A percentile compares a stretch with the other conserved stretches of the same genome.
phyloP scores from a whole-genome alignment of 2,329 filamentous ascomycete genomes.

The Penicillium griseofulvum region DNA sequence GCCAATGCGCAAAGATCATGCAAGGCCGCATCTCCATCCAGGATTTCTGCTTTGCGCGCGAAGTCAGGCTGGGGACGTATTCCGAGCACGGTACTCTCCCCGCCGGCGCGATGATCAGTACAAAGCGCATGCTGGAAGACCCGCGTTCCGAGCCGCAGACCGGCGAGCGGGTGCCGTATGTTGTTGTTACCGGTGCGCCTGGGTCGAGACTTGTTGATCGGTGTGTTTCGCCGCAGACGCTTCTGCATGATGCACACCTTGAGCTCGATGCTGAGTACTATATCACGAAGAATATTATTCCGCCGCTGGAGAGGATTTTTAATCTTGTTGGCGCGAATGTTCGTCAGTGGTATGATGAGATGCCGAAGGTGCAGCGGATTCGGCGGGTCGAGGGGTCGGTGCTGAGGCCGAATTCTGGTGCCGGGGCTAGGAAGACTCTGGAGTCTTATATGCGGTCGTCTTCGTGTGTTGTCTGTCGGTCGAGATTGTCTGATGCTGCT shows the following conservation, averaged over 20 bases:
- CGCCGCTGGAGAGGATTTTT: conserved; percentile 92
- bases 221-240: conserved; percentile 80
- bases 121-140: conserved; percentile 81
- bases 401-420: conserved; percentile 18
- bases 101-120: conserved; percentile 83
- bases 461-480: conserved; percentile 72
- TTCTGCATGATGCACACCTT: conserved; percentile 72
- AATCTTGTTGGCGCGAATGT: conserved; percentile 93
- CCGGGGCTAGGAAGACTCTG: conserved; percentile 61
- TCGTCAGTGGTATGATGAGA: conserved; percentile 88
- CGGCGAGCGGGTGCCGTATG: conserved; percentile 90
- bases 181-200: conserved; percentile 84
- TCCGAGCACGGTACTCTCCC: conserved; percentile 72
- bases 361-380: conserved; percentile 84
- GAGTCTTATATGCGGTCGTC: conserved; percentile 87
- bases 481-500: conserved; percentile 52
- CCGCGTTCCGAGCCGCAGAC: conserved; percentile 87
- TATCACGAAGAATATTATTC: conserved; percentile 92
- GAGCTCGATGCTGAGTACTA: conserved; percentile 95
- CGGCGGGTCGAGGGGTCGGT: conserved; percentile 55
- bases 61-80: conserved; percentile 88
- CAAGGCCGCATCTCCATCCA: conserved; percentile 81
- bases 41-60: conserved; percentile 92
- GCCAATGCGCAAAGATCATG: conserved; percentile 91
- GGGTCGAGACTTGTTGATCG: conserved; percentile 83